phyloP scores from a whole-genome alignment of 2,329 filamentous ascomycete species.

The Xylariaceae sp. region DNA sequence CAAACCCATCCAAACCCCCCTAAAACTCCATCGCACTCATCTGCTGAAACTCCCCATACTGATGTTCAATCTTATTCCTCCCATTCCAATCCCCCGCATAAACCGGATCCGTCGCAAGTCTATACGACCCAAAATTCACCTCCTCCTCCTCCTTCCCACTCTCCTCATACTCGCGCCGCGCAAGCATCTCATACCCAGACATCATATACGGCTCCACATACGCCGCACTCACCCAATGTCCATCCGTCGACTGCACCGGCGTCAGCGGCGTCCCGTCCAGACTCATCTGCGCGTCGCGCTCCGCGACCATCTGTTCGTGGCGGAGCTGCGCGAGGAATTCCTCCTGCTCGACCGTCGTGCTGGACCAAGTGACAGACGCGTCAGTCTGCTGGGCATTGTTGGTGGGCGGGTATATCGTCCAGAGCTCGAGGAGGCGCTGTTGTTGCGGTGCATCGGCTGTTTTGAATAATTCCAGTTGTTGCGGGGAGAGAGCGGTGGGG shows the following conservation, averaged over 20 bases:
- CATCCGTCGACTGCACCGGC: constrained; percentile 47
- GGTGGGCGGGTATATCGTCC: constrained; percentile 72
- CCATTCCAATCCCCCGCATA: no score
- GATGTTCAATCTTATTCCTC: no score
- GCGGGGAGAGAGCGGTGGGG: constrained; percentile 60
- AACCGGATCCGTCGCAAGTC: no score
- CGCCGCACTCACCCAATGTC: constrained; percentile 44
- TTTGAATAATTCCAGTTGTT: constrained; percentile 73
- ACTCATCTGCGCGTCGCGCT: constrained; percentile 46
- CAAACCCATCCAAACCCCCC: no score
- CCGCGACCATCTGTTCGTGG: constrained; percentile 48
- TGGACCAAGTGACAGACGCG: constrained; percentile 48
- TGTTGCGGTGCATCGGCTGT: constrained; percentile 68
- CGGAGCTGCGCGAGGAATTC: constrained; percentile 55
- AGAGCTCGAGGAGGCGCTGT: constrained; percentile 72
- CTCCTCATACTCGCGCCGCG: constrained; percentile 58
- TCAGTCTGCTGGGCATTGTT: constrained; percentile 50
- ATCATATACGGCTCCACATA: constrained; percentile 78
- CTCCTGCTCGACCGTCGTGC: constrained; percentile 52
- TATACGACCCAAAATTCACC: constrained; percentile 38
- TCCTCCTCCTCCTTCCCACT: constrained; percentile 39
- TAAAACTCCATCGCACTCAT: no score
- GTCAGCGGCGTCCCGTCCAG: constrained; percentile 49
- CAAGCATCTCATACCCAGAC: constrained; percentile 70
- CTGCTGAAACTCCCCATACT: no score